Evolutionary conservation across 345 rosid species (phyloP).

Genomic region (Excoecaria cochinchinensis): DNA sequence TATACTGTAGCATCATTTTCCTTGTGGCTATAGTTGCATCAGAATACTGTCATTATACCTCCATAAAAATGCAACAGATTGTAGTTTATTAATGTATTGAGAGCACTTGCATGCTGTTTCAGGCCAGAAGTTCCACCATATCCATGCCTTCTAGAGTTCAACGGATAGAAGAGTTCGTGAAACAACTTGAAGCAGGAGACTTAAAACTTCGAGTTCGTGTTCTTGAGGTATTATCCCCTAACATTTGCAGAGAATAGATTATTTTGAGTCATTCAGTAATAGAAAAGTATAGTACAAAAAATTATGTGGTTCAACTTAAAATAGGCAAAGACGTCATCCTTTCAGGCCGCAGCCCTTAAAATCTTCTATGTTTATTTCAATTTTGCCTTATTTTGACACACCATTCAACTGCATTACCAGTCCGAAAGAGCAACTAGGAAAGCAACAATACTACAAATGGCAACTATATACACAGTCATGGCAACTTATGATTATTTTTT

Average conservation of each 20-base stretch:
- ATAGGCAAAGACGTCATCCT: neutral
- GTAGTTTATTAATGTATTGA: conserved; percentile 6
- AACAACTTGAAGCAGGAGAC: conserved; percentile 88
- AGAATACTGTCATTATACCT: neutral
- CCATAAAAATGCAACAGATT: neutral
- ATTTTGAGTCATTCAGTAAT: neutral
- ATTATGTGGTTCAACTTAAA: neutral
- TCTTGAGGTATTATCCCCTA: conserved; percentile 61
- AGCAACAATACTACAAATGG: conserved; percentile 88
- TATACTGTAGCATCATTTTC: neutral
- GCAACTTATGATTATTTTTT: no score
- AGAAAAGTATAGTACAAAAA: neutral
- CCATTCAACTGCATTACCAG: conserved; percentile 36
- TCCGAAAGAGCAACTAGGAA: conserved; percentile 89
- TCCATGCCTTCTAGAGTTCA: conserved; percentile 88
- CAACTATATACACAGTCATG: conserved; percentile 74
- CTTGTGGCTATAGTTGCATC: neutral
- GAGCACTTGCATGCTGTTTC: conserved; percentile 23
- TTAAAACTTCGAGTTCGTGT: conserved; percentile 89
- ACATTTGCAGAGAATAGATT: neutral
- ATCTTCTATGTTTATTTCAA: neutral
- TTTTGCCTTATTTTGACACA: neutral
- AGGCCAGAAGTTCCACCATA: conserved; percentile 79
- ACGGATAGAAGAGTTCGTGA: conserved; percentile 77
- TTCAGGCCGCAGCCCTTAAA: neutral